These are phyloP conservation scores for Hypoxylon lenormandii DNA, from an alignment of 495 filamentous ascomycete genomes.

Conservation along the genomic window DNA sequence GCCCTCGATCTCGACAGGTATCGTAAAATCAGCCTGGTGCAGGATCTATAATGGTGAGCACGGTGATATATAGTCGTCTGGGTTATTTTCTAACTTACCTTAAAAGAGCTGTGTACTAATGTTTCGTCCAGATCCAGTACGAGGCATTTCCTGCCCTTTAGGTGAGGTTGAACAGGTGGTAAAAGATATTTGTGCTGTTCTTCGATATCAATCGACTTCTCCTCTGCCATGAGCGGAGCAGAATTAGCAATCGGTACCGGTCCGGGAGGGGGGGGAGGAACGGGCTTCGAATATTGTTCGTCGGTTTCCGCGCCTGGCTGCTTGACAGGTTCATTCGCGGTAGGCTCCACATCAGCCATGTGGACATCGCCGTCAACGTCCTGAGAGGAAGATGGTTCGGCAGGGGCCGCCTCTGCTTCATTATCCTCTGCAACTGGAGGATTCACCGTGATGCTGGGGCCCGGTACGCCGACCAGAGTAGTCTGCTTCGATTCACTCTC, in stretches of 20 bases:
- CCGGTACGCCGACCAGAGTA: conserved; percentile 53
- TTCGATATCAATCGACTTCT: conserved; percentile 54
- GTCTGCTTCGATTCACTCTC: conserved; percentile 63
- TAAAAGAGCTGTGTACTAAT: conserved; percentile 99
- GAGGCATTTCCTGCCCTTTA: conserved; percentile 89
- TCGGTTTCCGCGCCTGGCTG: conserved; percentile 52
- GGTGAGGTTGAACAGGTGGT: conserved; percentile 78
- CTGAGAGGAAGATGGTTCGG: conserved; percentile 41
- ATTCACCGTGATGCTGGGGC: conserved; percentile 61
- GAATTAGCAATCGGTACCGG: conserved; percentile 45
- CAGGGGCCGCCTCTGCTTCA: conserved; percentile 44
- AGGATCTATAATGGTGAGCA: conserved; percentile 75
- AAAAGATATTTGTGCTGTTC: conserved; percentile 77
- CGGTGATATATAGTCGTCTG: conserved; percentile 7
- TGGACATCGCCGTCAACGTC: conserved; percentile 71
- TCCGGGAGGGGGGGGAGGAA: conserved; percentile 68
- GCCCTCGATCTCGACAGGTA: conserved; percentile 98
- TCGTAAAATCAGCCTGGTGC: conserved; percentile 98
- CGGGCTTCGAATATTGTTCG: conserved; percentile 61
- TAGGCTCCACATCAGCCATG: conserved; percentile 68
- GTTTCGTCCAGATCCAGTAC: conserved; percentile 98
- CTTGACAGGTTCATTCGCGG: conserved; percentile 48
- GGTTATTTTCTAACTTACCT: conserved; percentile 68
- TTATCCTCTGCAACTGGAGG: conserved; percentile 51
- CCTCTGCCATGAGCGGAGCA: conserved; percentile 38